Evolutionary conservation across 1,284 basidiomycete species (phyloP).

Genomic region (Trametes sp.): DNA sequence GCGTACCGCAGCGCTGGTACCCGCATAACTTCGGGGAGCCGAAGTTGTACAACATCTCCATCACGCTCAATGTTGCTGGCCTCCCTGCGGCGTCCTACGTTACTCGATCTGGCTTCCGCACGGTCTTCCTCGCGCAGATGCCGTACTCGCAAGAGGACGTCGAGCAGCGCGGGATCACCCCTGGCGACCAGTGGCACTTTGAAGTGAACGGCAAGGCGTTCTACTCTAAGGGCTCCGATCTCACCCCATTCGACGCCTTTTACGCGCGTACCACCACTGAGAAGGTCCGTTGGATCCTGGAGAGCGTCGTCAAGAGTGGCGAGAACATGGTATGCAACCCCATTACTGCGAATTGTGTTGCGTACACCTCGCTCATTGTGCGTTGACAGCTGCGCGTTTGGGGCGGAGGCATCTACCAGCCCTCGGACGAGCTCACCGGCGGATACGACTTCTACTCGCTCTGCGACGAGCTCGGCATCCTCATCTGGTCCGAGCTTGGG

Average conservation of each 20-base stretch:
- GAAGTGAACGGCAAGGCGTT: constrained; percentile 62
- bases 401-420: constrained; percentile 57
- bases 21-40: constrained; percentile 62
- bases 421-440: constrained; percentile 50
- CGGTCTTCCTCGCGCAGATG: constrained; percentile 57
- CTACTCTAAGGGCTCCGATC: constrained; percentile 61
- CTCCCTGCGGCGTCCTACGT: constrained; percentile 37
- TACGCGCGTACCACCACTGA: constrained; percentile 59
- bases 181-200: constrained; percentile 67
- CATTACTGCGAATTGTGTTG: too few relatives aligned
- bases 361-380: neutral
- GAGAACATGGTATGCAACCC: constrained; percentile 59
- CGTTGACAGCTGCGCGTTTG: constrained; percentile 60
- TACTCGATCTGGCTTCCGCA: constrained; percentile 62
- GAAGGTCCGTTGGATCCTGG: constrained; percentile 60
- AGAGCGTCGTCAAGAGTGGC: constrained; percentile 59
- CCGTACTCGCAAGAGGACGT: constrained; percentile 56
- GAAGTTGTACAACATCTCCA: constrained; percentile 57
- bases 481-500: constrained; percentile 71
- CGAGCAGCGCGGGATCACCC: constrained; percentile 55
- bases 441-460: constrained; percentile 64
- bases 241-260: constrained; percentile 68
- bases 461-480: constrained; percentile 68
- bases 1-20: constrained; percentile 58
- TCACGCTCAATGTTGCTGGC: constrained; percentile 39